Conservation (phyloP, 148 eudicot genomes). For the Amaranthus palmeri region DNA sequence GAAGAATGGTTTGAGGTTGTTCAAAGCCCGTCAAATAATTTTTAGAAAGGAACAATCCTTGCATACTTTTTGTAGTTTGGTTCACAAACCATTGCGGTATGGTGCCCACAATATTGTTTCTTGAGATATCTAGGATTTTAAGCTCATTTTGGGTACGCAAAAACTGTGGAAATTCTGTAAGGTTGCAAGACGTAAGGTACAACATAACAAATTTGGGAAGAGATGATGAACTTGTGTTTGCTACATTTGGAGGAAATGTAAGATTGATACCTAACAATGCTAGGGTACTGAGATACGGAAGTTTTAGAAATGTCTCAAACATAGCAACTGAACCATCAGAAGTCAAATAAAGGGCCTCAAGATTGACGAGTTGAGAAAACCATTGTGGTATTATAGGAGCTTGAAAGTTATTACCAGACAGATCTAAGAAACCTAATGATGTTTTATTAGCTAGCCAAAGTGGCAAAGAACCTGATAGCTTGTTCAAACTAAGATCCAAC, state of each 20-base stretch:
- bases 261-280: too few relatives aligned
- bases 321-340: not conserved
- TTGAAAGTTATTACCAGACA: slow-evolving; percentile 13
- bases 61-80: not conserved
- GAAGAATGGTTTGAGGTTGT: not conserved
- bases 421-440: not conserved
- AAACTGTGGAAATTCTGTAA: too few relatives aligned
- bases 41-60: not conserved
- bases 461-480: slow-evolving; percentile 26
- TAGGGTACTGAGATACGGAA: not conserved
- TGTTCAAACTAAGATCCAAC: slow-evolving; percentile 6
- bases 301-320: not conserved
- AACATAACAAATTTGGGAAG: too few relatives aligned
- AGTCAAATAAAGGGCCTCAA: not conserved
- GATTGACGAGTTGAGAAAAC: slow-evolving; percentile 9
- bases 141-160: not conserved
- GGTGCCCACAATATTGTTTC: not conserved
- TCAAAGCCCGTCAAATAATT: slow-evolving; percentile 8
- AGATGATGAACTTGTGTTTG: too few relatives aligned
- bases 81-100: not conserved
- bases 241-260: too few relatives aligned
- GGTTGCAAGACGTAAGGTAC: too few relatives aligned
- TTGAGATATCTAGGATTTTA: slow-evolving; percentile 9
- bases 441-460: slow-evolving; percentile 17
- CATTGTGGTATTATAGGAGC: slow-evolving; percentile 20